Percentiles rank a stretch among this genome's conserved stretches.
These are phyloP conservation scores for Albifimbria verrucaria DNA, from an alignment of 2,329 filamentous ascomycete genomes.

Conservation along the genomic window DNA sequence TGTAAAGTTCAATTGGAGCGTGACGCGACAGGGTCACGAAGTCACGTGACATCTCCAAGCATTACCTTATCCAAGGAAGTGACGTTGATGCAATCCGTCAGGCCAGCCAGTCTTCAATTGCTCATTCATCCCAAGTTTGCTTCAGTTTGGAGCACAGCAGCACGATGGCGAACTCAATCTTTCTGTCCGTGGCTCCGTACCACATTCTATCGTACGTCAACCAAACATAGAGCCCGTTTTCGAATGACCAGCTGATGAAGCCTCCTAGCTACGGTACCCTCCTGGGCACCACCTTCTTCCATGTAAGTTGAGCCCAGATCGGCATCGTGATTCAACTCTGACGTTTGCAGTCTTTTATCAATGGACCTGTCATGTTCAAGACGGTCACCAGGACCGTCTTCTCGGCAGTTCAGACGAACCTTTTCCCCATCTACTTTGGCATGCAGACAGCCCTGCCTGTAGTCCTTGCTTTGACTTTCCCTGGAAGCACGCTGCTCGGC, in stretches of 20 bases:
- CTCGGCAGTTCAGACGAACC: slow-evolving; percentile 70
- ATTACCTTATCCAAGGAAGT: neutral
- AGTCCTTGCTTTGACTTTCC: slow-evolving; percentile 75
- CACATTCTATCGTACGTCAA: slow-evolving; percentile 70
- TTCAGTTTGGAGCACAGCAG: neutral
- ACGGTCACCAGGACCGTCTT: slow-evolving; percentile 78
- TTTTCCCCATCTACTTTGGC: slow-evolving; percentile 87
- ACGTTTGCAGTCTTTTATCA: slow-evolving; percentile 63
- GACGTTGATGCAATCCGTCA: neutral
- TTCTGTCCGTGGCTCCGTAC: slow-evolving; percentile 67
- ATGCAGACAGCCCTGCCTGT: slow-evolving; percentile 75
- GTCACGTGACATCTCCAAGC: slow-evolving; percentile 29
- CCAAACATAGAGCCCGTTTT: too few species aligned
- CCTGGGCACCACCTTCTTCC: slow-evolving; percentile 82
- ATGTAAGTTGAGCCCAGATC: slow-evolving; percentile 43
- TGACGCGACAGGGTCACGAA: slow-evolving; percentile 24
- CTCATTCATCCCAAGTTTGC: too few species aligned
- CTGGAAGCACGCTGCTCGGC: slow-evolving; percentile 53
- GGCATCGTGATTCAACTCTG: neutral
- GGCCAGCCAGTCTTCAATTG: too few species aligned
- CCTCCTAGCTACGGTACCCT: slow-evolving; percentile 77
- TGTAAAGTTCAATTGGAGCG: neutral
- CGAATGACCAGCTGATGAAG: too few species aligned
- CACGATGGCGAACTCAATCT: slow-evolving; percentile 46
- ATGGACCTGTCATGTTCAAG: slow-evolving; percentile 72